Base-by-base conservation (phyloP, 352 stramenopile genomes). In the Phytophthora crassamura region DNA sequence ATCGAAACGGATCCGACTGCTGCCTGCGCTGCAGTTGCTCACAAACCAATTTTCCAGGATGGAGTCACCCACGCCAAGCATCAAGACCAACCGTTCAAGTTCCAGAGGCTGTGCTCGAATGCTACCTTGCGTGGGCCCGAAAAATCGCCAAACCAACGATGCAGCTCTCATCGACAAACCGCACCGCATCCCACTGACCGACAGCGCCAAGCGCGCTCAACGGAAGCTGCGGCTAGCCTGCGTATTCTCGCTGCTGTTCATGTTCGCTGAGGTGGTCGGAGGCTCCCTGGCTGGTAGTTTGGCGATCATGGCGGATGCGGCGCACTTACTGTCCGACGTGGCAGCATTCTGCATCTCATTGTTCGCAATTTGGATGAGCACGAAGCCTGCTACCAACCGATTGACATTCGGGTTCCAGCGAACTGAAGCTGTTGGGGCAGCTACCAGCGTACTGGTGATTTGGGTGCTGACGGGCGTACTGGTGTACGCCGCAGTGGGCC, bases 331-430 rank as follows among this genome's bases (percentile, higher is more conserved):
- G 30, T 82, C 75, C 20, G 82, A 90, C 57, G 74, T 86, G 15
- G 77, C 70, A n/a, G 73, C 64, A 12, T 91, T 90, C 43, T 76
- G 59, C 48, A 90, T 91, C 57, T 82, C 71, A 15, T 63, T 90
- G 4, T 83, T 87, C 51, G 82, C 75, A 16, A 82, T 89, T 35
- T 83, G 82, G 79, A 49, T 86, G 60, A 67, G 54, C 33, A 75
- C 78, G 49, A 41, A 75, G 25, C 87, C 87, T 22, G 84, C 78
- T 18, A 88, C 75, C 45, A 80, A 71, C 35, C 76, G 69, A 4
- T 56, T 91, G 54, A 98, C 89, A 20, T 99, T 95, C 83, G 97
- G 97, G 20, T 93, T 98, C 36, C 89, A 96, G 49, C 80, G 97
- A 25, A 90, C 90, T 3, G 97, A 99, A 65, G 93, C 97, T 6